A percentile compares a stretch with the other conserved stretches of the same genome.
Conservation (phyloP, 2,329 filamentous ascomycete species). For the Helicocarpus griseus region DNA sequence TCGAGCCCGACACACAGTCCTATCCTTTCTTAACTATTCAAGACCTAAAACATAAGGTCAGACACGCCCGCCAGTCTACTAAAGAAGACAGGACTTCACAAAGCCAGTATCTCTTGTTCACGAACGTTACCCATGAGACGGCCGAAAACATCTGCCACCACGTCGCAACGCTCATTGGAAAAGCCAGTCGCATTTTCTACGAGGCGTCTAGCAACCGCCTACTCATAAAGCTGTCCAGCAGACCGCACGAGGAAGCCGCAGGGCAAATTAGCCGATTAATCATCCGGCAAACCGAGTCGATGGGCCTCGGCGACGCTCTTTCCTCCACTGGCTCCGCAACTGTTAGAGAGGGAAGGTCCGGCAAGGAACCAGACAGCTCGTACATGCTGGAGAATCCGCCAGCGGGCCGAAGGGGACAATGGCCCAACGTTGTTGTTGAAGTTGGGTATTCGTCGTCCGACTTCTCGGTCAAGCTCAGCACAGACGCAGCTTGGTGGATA, state of each 20-base stretch:
- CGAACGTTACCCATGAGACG: not conserved
- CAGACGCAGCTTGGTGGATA: constrained; percentile 8
- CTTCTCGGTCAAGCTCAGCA: constrained; percentile 1
- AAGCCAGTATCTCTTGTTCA: not conserved
- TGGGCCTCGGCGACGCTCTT: not conserved
- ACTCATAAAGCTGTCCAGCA: not conserved
- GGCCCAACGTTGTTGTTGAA: constrained; percentile 7
- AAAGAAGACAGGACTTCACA: not conserved
- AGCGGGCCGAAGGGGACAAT: constrained; percentile 1
- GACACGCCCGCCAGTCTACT: not conserved
- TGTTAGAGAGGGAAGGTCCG: not conserved
- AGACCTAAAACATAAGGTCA: not conserved
- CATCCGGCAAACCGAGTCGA: not conserved
- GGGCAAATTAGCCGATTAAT: not conserved
- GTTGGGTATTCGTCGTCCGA: constrained; percentile 2
- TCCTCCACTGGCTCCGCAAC: not conserved
- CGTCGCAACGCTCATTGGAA: not conserved
- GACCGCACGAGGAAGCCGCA: not conserved
- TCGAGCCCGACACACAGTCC: no score
- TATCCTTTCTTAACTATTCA: not conserved
- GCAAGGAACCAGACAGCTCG: constrained; percentile 2
- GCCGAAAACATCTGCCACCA: not conserved
- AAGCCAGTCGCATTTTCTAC: not conserved
- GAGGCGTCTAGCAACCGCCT: not conserved
- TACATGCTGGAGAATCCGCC: constrained; percentile 3